Conservation (phyloP, 106 monocot species). For the Cymbidium sinense region DNA sequence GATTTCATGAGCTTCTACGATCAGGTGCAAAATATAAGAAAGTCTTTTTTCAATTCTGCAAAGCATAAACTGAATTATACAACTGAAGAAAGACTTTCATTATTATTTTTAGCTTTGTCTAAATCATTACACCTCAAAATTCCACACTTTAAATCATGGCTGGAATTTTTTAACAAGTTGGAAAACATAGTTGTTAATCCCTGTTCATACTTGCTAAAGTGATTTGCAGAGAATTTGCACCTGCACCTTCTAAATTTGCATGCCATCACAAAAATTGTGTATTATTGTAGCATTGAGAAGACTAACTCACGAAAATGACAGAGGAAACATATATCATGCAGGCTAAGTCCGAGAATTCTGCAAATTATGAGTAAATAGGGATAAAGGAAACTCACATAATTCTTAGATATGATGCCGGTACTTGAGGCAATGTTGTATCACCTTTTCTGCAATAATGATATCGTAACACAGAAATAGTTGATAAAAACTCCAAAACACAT, state of each 20-base stretch:
- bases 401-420: slow-evolving; percentile 60
- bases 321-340: neutral
- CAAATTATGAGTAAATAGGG: neutral
- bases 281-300: neutral
- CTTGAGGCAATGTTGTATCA: slow-evolving; percentile 48
- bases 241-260: neutral
- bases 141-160: too few species aligned
- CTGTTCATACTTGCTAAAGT: too few species aligned
- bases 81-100: too few species aligned
- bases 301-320: neutral
- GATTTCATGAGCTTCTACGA: too few species aligned
- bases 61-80: too few species aligned
- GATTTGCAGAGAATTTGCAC: too few species aligned
- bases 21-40: too few species aligned
- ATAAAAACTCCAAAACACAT: neutral
- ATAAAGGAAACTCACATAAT: slow-evolving; percentile 52
- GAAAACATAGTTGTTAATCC: too few species aligned
- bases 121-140: too few species aligned
- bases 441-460: slow-evolving; percentile 43
- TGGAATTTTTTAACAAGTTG: too few species aligned
- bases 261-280: neutral
- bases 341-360: neutral
- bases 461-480: neutral
- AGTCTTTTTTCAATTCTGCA: too few species aligned
- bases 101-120: too few species aligned